Conservation (phyloP, 805 yeast species). For the Yarrowia divulgata region DNA sequence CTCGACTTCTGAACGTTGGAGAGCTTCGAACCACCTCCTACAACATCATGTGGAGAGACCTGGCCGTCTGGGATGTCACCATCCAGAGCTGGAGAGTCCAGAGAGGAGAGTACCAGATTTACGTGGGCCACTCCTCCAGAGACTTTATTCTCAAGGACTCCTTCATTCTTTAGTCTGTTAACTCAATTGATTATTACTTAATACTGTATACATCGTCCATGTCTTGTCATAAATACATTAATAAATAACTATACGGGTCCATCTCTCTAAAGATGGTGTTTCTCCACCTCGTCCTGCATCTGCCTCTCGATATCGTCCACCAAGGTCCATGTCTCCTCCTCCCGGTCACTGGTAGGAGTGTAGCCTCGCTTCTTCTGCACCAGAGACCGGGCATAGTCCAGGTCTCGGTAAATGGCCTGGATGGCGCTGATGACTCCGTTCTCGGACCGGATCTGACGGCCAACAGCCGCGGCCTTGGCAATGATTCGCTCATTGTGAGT, state of each 20-base stretch:
- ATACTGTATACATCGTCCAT: no score
- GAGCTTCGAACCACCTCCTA: constrained; percentile 51
- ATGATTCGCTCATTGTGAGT: constrained; percentile 70
- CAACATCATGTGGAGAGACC: constrained; percentile 59
- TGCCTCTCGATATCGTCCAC: constrained; percentile 37
- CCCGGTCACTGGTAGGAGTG: constrained; percentile 22
- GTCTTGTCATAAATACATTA: constrained; percentile 7
- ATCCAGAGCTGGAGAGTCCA: constrained; percentile 66
- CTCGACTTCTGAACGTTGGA: constrained; percentile 55
- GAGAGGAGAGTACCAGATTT: constrained; percentile 62
- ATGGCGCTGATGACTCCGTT: constrained; percentile 83
- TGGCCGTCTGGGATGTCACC: constrained; percentile 63
- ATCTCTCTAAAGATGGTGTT: not conserved
- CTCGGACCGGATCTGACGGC: constrained; percentile 71
- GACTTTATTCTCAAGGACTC: constrained; percentile 21
- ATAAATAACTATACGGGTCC: not conserved
- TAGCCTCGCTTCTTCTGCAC: constrained; percentile 42
- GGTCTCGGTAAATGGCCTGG: constrained; percentile 74
- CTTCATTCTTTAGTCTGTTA: constrained; percentile 3
- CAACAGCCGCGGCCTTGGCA: constrained; percentile 69
- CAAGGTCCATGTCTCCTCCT: constrained; percentile 36
- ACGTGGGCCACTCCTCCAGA: constrained; percentile 53
- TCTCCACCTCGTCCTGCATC: constrained; percentile 37
- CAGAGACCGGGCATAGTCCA: constrained; percentile 73
- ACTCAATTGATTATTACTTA: not conserved